These are phyloP conservation scores for Logfia minima DNA, from an alignment of 129 eudicot species.

Conservation along the genomic window DNA sequence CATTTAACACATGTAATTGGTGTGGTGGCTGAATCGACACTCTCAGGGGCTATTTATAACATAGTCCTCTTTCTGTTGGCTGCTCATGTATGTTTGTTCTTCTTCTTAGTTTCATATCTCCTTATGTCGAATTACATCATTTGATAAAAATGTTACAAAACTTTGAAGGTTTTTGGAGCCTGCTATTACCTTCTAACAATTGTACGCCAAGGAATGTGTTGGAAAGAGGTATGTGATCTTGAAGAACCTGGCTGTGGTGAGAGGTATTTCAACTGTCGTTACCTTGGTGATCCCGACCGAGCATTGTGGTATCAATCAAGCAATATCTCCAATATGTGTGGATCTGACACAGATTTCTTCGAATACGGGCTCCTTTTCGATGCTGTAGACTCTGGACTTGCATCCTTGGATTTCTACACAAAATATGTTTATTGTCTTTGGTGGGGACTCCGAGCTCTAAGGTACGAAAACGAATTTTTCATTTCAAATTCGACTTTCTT, in stretches of 20 bases:
- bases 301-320: conserved; percentile 49
- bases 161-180: conserved; percentile 63
- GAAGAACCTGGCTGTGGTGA: conserved; percentile 47
- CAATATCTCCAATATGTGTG: conserved; percentile 54
- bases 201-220: conserved; percentile 75
- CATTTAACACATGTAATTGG: conserved; percentile 63
- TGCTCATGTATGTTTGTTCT: conserved; percentile 59
- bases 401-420: conserved; percentile 43
- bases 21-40: conserved; percentile 61
- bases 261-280: conserved; percentile 50
- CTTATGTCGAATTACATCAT: not conserved
- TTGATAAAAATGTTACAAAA: not conserved
- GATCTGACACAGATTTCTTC: conserved; percentile 36
- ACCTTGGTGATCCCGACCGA: conserved; percentile 39
- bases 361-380: conserved; percentile 52
- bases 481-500: not conserved
- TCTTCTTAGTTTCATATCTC: not conserved
- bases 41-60: conserved; percentile 79
- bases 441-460: conserved; percentile 73
- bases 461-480: conserved; percentile 38
- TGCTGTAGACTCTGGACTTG: conserved; percentile 45
- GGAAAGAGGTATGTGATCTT: conserved; percentile 62
- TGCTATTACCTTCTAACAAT: conserved; percentile 71
- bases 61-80: conserved; percentile 67
- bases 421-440: conserved; percentile 70